These are phyloP conservation scores for Pleurotus tuoliensis DNA, from an alignment of 768 basidiomycete species.

Conservation along the genomic window DNA sequence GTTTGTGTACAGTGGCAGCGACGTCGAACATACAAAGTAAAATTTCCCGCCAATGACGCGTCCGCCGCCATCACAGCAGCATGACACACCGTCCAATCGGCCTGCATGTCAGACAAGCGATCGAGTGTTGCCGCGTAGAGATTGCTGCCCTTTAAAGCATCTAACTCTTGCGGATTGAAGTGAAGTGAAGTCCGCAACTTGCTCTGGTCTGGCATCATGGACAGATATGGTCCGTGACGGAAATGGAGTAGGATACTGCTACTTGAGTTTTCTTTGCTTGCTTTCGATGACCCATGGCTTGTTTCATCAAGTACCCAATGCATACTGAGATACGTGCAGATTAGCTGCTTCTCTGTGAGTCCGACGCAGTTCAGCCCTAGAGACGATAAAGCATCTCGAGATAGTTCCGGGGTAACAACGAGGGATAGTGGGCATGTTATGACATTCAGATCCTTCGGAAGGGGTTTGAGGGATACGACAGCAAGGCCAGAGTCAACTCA, in stretches of 20 bases:
- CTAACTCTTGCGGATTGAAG: conserved; percentile 60
- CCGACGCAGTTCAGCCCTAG: conserved; percentile 23
- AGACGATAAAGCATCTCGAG: conserved; percentile 37
- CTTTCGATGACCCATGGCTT: conserved; percentile 21
- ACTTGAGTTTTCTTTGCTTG: not conserved
- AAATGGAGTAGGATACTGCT: conserved; percentile 3
- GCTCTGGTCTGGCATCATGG: conserved; percentile 54
- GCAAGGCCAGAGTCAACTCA: conserved; percentile 43
- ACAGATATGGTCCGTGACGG: conserved; percentile 61
- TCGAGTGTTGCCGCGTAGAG: conserved; percentile 74
- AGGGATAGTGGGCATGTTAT: conserved; percentile 68
- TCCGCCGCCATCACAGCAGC: conserved; percentile 31
- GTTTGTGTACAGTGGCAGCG: not conserved
- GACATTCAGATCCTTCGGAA: conserved; percentile 49
- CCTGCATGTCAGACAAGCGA: conserved; percentile 54
- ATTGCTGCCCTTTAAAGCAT: conserved; percentile 74
- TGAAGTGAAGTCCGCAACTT: conserved; percentile 70
- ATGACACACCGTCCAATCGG: conserved; percentile 59
- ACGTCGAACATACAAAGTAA: conserved; percentile 59
- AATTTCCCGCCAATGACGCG: conserved; percentile 38
- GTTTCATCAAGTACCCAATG: conserved; percentile 51
- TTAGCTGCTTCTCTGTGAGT: conserved; percentile 66
- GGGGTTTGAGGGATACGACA: conserved; percentile 43
- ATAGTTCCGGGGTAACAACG: conserved; percentile 52
- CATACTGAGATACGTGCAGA: conserved; percentile 61